Evolutionary conservation across 768 basidiomycete genomes (phyloP).

Genomic region (Boletus vermiculosoides): DNA sequence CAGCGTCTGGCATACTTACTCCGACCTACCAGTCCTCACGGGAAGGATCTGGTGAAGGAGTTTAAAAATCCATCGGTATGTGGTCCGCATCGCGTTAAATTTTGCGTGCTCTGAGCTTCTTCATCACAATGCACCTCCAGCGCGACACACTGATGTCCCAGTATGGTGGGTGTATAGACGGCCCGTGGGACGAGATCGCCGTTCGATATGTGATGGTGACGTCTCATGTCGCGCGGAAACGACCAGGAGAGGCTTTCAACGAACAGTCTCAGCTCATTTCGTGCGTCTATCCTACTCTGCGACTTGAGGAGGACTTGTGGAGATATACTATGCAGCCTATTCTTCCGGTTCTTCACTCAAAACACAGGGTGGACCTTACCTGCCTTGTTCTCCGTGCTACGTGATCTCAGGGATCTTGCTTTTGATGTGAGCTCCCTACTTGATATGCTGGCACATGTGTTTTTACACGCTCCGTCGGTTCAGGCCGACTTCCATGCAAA

Average conservation of each 20-base stretch:
- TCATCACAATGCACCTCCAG: slow-evolving; percentile 38
- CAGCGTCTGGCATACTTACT: slow-evolving; percentile 71
- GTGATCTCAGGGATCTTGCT: slow-evolving; percentile 82
- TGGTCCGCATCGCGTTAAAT: background rate
- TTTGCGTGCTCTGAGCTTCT: background rate
- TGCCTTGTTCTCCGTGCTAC: slow-evolving; percentile 74
- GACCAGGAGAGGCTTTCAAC: slow-evolving; percentile 72
- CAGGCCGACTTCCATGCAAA: slow-evolving; percentile 65
- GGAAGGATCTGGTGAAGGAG: slow-evolving; percentile 72
- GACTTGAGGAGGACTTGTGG: background rate
- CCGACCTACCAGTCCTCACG: slow-evolving; percentile 73
- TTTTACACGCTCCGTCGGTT: background rate
- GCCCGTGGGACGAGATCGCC: slow-evolving; percentile 85
- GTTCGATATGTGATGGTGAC: slow-evolving; percentile 80
- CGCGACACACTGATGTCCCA: slow-evolving; percentile 19
- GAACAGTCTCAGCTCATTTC: slow-evolving; percentile 73
- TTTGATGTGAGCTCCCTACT: slow-evolving; percentile 58
- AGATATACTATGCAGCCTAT: slow-evolving; percentile 45
- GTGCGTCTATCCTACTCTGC: slow-evolving; percentile 46
- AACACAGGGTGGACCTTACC: slow-evolving; percentile 88
- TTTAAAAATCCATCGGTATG: slow-evolving; percentile 57
- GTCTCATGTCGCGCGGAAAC: slow-evolving; percentile 63
- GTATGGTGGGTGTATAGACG: slow-evolving; percentile 60
- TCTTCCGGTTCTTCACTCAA: slow-evolving; percentile 75
- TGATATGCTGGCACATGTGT: background rate